Evolutionary conservation across 352 stramenopile species (phyloP), one percentile per base, ranked within the genome.

Genomic region (Pythium vanterpoolii): DNA sequence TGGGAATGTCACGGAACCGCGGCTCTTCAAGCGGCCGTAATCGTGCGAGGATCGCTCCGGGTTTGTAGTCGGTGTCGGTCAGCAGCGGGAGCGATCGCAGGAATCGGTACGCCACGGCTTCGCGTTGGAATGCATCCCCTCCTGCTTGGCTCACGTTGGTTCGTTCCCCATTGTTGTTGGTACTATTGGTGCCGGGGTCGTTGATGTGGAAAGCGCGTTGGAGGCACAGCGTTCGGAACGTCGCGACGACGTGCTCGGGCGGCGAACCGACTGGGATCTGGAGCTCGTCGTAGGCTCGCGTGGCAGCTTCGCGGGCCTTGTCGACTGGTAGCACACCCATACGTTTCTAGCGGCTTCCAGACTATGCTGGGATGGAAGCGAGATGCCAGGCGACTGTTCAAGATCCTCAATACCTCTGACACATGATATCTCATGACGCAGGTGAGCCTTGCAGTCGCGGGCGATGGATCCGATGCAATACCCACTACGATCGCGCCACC

Each of bases 31-130:
- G 43, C 14, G 80, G 75, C 4, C 69, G 72, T 40, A 90, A 58
- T 26, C 55, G 72, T 0, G 72, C 60, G 9, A 88, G 56, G 10
- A 87, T 67, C 27, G 70, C 50, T 31, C 69, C 60, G 8, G 67
- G 8, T 1, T 49, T 23, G 53, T 81, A 72, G 53, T 83, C 72
- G 1, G 56, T 68, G 48, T 66, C 59, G 33, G 73, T 56, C 3
- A 80, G 52, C 51, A 87, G 57, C 11, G 80, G 77, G 36, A 88
- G 50, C 27, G 77, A 86, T 2, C 60, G 65, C n/a, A 90, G 54
- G 52, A 86, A 90, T 1, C 80, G 77, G 54, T 87, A 88, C 2
- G 77, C 80, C 27, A 88, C 77, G 10, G 73, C 76, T 62, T 87
- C 76, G 10, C 73, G 76, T 56, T 86, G 74, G 54, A 87, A 90